Evolutionary conservation across 108 stramenopile genomes (phyloP).

Genomic region (Aureococcus anophagefferens): DNA sequence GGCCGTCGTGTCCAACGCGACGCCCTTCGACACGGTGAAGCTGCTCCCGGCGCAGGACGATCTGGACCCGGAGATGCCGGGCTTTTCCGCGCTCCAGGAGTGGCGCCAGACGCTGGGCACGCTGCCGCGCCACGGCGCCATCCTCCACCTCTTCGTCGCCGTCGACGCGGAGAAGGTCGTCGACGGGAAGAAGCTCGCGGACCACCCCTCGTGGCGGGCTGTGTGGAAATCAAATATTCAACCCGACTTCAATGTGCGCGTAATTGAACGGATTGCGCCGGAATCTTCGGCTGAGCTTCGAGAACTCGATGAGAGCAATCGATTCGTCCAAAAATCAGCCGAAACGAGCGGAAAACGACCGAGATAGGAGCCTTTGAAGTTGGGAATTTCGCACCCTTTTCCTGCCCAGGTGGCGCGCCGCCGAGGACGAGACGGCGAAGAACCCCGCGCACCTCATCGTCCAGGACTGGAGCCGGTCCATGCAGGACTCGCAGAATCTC

Average conservation of each 20-base stretch:
- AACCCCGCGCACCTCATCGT: conserved; percentile 78
- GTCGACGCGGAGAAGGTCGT: conserved; percentile 62
- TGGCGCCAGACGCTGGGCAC: conserved; percentile 6
- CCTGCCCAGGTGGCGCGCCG: background rate
- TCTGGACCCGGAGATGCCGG: conserved; percentile 12
- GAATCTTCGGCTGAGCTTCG: no score
- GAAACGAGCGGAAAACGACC: no score
- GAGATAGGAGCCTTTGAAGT: no score
- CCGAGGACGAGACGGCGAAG: conserved; percentile 37
- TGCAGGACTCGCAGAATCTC: conserved; percentile 81
- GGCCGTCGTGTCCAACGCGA: conserved; percentile 85
- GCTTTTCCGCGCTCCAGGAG: background rate
- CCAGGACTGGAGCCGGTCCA: conserved; percentile 69
- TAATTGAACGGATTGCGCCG: no score
- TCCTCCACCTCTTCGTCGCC: conserved; percentile 70
- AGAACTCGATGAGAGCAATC: no score
- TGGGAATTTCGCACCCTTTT: no score
- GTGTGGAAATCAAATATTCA: no score
- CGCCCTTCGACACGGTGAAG: conserved; percentile 84
- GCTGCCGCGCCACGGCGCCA: conserved; percentile 75
- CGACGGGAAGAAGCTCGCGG: conserved; percentile 23
- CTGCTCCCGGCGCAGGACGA: conserved; percentile 41
- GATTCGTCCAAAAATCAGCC: no score
- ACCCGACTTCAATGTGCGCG: no score
- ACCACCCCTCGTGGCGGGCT: background rate